Conservation (phyloP, 441 rosid species). For the Pelargonium myrrhifolium region DNA sequence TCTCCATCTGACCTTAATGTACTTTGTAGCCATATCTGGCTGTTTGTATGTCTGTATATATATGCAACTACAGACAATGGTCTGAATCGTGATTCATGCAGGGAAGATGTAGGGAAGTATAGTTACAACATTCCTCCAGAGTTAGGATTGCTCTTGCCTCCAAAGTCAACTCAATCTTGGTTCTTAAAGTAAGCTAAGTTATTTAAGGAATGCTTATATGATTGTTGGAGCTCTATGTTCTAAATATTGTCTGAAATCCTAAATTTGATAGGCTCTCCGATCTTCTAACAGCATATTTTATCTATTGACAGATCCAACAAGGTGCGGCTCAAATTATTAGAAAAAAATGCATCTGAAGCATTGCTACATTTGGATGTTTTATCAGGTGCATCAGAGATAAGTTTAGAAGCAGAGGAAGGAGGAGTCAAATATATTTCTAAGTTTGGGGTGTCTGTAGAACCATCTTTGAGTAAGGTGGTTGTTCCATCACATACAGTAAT, state of each 20-base stretch:
- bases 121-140: constrained; percentile 54
- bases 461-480: constrained; percentile 38
- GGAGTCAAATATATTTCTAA: constrained; percentile 50
- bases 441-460: constrained; percentile 72
- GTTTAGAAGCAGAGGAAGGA: constrained; percentile 54
- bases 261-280: background rate
- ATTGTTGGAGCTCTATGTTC: background rate
- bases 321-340: constrained; percentile 47
- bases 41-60: background rate
- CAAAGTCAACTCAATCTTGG: constrained; percentile 67
- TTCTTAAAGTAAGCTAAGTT: constrained; percentile 51
- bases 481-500: constrained; percentile 64
- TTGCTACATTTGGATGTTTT: constrained; percentile 70
- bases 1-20: constrained; percentile 15
- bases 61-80: background rate
- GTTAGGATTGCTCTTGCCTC: constrained; percentile 60
- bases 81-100: constrained; percentile 26
- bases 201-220: constrained; percentile 11
- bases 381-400: constrained; percentile 84
- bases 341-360: constrained; percentile 50
- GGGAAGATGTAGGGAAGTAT: constrained; percentile 54
- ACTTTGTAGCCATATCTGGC: constrained; percentile 15
- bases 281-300: constrained; percentile 2
- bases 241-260: constrained; percentile 10
- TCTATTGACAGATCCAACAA: constrained; percentile 58